These are phyloP conservation scores for Telopea speciosissima DNA, from an alignment of 177 flowering plant species.

Conservation along the genomic window DNA sequence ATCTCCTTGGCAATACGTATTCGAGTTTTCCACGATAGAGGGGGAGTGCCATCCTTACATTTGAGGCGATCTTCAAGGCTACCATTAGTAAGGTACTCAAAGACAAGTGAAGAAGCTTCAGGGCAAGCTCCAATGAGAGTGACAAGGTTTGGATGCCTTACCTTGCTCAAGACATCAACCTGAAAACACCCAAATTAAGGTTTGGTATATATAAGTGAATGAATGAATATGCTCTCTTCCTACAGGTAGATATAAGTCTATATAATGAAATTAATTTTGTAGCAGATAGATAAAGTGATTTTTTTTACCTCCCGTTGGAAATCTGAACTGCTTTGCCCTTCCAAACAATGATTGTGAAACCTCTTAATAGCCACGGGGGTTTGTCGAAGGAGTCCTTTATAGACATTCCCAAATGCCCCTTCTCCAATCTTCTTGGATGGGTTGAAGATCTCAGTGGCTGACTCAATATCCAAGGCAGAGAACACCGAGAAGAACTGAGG, in stretches of 20 bases:
- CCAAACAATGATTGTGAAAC: conserved; percentile 33
- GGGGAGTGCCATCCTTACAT: conserved; percentile 62
- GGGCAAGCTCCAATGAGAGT: conserved; percentile 86
- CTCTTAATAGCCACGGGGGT: conserved; percentile 77
- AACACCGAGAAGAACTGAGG: not conserved
- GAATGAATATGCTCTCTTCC: too few species aligned
- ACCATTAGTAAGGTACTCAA: conserved; percentile 77
- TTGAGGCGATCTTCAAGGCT: conserved; percentile 77
- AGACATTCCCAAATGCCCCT: conserved; percentile 85
- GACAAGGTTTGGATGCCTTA: conserved; percentile 81
- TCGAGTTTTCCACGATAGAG: conserved; percentile 79
- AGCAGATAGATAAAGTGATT: too few species aligned
- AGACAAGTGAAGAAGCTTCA: conserved; percentile 58
- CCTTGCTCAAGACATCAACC: conserved; percentile 69
- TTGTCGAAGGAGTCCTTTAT: conserved; percentile 57
- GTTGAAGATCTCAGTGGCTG: conserved; percentile 60
- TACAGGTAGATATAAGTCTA: too few species aligned
- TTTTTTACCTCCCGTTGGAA: conserved; percentile 65
- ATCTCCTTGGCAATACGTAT: conserved; percentile 69
- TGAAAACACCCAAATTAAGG: conserved; percentile 26
- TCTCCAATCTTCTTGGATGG: conserved; percentile 63
- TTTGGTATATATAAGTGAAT: too few species aligned
- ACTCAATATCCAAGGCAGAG: not conserved
- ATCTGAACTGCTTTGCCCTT: conserved; percentile 77
- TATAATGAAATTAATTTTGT: too few species aligned